Evolutionary conservation across 2,329 filamentous ascomycete genomes (phyloP).

Genomic region (Exophiala dermatitidis): DNA sequence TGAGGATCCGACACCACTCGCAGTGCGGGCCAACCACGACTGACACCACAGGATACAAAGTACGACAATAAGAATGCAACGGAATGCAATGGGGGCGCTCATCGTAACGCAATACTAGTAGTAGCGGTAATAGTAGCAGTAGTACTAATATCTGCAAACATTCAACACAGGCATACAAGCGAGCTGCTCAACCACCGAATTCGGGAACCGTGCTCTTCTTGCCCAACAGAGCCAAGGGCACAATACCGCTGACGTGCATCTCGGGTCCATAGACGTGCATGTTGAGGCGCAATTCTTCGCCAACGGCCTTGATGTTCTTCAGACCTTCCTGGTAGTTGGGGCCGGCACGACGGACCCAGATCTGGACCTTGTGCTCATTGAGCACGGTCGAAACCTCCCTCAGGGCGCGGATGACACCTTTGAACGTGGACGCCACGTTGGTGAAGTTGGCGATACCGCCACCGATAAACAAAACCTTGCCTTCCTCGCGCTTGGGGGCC

Average conservation of each 20-base stretch:
- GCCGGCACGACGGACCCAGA: constrained; percentile 85
- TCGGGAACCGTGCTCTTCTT: constrained; percentile 57
- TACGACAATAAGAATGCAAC: too few species aligned
- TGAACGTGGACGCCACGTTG: constrained; percentile 98
- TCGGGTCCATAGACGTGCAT: constrained; percentile 84
- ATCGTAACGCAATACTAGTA: too few species aligned
- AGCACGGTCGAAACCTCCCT: constrained; percentile 80
- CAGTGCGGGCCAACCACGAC: too few species aligned
- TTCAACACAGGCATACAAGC: too few species aligned
- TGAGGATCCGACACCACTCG: too few species aligned
- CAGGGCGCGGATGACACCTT: constrained; percentile 95
- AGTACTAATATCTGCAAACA: too few species aligned
- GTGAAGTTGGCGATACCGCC: constrained; percentile 99
- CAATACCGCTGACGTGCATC: constrained; percentile 90
- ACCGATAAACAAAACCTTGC: constrained; percentile 98
- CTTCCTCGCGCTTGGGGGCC: constrained; percentile 72
- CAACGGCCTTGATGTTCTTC: constrained; percentile 98
- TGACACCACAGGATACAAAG: too few species aligned
- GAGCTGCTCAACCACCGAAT: constrained; percentile 38
- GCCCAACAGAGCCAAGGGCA: constrained; percentile 73
- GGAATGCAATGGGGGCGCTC: too few species aligned
- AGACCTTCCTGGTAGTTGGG: constrained; percentile 99
- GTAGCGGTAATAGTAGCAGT: too few species aligned
- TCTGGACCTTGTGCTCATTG: constrained; percentile 93
- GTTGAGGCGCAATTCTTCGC: constrained; percentile 85